phyloP scores from a whole-genome alignment of 2,329 filamentous ascomycete species.

The Ascochyta pisi region DNA sequence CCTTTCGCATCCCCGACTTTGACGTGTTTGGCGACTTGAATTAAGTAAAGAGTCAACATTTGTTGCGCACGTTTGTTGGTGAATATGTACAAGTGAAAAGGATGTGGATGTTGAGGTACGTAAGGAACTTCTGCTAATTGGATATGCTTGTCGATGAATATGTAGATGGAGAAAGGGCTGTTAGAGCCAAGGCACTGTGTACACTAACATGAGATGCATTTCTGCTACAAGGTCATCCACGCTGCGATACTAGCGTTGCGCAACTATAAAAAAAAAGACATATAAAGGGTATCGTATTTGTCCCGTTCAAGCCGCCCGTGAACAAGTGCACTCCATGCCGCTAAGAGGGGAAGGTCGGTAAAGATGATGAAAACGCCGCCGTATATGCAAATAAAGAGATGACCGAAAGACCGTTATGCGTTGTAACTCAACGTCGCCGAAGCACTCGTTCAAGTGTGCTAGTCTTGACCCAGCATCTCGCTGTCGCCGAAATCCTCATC shows the following conservation, averaged over 20 bases:
- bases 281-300: constrained; percentile 33
- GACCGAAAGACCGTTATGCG: background rate
- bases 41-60: too few relatives aligned
- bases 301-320: constrained; percentile 8
- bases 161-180: too few relatives aligned
- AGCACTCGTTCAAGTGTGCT: background rate
- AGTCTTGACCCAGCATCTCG: constrained; percentile 51
- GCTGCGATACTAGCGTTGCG: background rate
- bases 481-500: constrained; percentile 56
- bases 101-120: too few relatives aligned
- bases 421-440: background rate
- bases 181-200: background rate
- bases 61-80: too few relatives aligned
- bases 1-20: too few relatives aligned
- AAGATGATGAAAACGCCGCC: constrained; percentile 19
- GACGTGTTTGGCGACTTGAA: too few relatives aligned
- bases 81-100: too few relatives aligned
- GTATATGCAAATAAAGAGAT: constrained; percentile 19
- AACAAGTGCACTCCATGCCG: constrained; percentile 18
- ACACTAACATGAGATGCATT: background rate
- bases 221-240: background rate
- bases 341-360: constrained; percentile 20
- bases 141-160: too few relatives aligned
- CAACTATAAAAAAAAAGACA: constrained; percentile 5
- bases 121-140: too few relatives aligned